phyloP scores from a whole-genome alignment of 495 filamentous ascomycete genomes.

The Neurospora sp. region DNA sequence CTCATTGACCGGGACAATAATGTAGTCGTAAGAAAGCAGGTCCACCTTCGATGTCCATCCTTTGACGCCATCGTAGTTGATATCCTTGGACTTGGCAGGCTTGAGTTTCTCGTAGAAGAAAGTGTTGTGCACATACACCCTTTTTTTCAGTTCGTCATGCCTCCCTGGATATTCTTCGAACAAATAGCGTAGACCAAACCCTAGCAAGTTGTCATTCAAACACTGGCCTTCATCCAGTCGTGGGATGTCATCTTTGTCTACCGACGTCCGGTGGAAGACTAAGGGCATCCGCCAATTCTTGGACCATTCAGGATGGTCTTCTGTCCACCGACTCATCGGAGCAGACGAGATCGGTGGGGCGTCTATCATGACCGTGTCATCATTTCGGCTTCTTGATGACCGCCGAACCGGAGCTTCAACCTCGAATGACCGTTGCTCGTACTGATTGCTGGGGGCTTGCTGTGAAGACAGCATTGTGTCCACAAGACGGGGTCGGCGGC shows the following conservation, averaged over 20 bases:
- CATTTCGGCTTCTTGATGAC: neutral
- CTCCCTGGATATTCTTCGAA: conserved; percentile 51
- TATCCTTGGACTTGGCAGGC: conserved; percentile 33
- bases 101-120: conserved; percentile 77
- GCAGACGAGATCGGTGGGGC: neutral
- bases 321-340: conserved; percentile 27
- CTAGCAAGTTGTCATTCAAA: conserved; percentile 85
- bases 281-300: conserved; percentile 47
- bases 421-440: neutral
- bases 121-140: conserved; percentile 81
- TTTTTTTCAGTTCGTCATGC: conserved; percentile 46
- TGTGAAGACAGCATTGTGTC: conserved; percentile 6
- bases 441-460: neutral
- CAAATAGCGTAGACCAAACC: conserved; percentile 72
- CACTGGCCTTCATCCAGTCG: conserved; percentile 77
- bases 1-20: conserved; percentile 88
- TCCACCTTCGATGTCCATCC: conserved; percentile 85
- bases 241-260: conserved; percentile 68
- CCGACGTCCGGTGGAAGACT: conserved; percentile 59
- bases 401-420: neutral
- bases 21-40: conserved; percentile 75
- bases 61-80: conserved; percentile 75
- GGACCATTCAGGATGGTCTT: conserved; percentile 31
- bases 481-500: conserved; percentile 2
- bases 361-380: neutral